Evolutionary conservation across 768 basidiomycete species (phyloP).

Genomic region (Panellus pusillus): DNA sequence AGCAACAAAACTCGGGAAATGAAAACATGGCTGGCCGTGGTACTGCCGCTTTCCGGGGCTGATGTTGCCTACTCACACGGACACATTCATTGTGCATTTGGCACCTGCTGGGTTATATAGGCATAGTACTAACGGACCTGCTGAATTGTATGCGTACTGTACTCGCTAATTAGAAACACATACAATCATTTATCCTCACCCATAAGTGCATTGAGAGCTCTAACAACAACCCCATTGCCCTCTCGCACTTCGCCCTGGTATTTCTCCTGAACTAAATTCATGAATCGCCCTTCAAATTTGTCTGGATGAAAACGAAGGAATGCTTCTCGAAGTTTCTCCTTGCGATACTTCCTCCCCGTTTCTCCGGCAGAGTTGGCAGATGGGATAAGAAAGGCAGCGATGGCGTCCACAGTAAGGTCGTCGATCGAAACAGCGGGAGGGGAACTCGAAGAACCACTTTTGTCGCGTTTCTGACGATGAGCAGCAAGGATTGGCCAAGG

Average conservation of each 20-base stretch:
- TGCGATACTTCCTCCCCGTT: constrained; percentile 45
- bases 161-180: constrained; percentile 11
- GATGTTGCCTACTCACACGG: not conserved
- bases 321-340: constrained; percentile 65
- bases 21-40: constrained; percentile 44
- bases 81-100: constrained; percentile 8
- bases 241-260: constrained; percentile 56
- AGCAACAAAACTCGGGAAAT: constrained; percentile 21
- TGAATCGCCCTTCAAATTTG: constrained; percentile 76
- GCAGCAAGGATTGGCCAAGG: constrained; percentile 66
- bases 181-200: constrained; percentile 22
- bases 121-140: not conserved
- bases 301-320: constrained; percentile 81
- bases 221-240: constrained; percentile 62
- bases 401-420: constrained; percentile 54
- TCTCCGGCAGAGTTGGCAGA: constrained; percentile 22
- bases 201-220: constrained; percentile 61
- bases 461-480: constrained; percentile 27
- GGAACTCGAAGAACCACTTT: constrained; percentile 10
- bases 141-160: constrained; percentile 15
- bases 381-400: constrained; percentile 59
- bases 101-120: not conserved
- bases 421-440: constrained; percentile 34
- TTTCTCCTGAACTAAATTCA: constrained; percentile 45
- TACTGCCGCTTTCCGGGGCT: constrained; percentile 30